These are phyloP conservation scores for Diaporthe vaccinii DNA, from an alignment of 2,329 filamentous ascomycete species.

Conservation along the genomic window DNA sequence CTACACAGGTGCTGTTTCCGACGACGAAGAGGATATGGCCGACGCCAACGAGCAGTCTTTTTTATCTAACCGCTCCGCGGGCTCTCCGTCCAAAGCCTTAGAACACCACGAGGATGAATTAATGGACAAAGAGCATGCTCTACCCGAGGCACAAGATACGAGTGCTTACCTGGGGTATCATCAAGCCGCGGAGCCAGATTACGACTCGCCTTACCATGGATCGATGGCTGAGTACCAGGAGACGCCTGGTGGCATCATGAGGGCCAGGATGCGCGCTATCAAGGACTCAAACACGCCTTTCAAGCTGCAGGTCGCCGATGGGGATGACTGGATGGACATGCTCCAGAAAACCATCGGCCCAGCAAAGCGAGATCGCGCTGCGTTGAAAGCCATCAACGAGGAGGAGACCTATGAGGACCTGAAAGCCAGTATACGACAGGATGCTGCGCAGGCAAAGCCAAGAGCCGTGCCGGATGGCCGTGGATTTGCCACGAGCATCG, in stretches of 20 bases:
- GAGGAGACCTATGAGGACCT: constrained; percentile 66
- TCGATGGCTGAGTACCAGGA: constrained; percentile 59
- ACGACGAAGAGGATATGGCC: constrained; percentile 66
- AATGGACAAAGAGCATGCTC: constrained; percentile 83
- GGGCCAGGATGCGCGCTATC: constrained; percentile 73
- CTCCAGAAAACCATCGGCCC: constrained; percentile 94
- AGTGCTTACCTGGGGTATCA: constrained; percentile 81
- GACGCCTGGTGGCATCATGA: constrained; percentile 73
- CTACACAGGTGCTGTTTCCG: constrained; percentile 66
- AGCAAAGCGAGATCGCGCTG: constrained; percentile 88
- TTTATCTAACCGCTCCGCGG: constrained; percentile 93
- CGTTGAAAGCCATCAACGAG: constrained; percentile 73
- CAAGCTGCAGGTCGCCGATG: constrained; percentile 73
- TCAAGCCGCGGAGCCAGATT: constrained; percentile 80
- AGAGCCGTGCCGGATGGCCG: constrained; percentile 63
- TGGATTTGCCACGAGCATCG: constrained; percentile 89
- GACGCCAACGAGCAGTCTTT: constrained; percentile 77
- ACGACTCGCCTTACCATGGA: constrained; percentile 66
- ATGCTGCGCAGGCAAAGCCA: constrained; percentile 48
- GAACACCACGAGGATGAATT: constrained; percentile 75
- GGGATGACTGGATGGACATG: constrained; percentile 94
- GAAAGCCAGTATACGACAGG: constrained; percentile 50
- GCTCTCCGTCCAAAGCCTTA: constrained; percentile 76
- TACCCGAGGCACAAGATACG: constrained; percentile 78
- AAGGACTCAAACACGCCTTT: constrained; percentile 71